A percentile compares a stretch with the other conserved stretches of the same genome.
Evolutionary conservation across 352 stramenopile species (phyloP).

Genomic region (Plasmopara halstedii): DNA sequence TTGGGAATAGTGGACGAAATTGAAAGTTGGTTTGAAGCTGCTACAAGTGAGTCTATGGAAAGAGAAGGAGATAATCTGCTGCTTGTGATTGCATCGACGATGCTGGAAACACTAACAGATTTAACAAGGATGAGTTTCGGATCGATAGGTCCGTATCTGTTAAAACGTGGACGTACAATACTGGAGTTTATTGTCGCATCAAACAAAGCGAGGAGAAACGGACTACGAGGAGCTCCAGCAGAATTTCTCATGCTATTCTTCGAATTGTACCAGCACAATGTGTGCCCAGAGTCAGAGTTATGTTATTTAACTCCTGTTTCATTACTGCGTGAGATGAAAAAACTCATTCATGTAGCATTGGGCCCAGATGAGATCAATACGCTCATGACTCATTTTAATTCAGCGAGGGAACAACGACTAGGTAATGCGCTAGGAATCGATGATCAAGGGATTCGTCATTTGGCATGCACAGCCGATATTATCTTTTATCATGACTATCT

Average conservation of each 20-base stretch:
- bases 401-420: conserved; percentile 18
- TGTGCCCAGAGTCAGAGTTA: conserved; percentile 20
- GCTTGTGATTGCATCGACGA: conserved; percentile 26
- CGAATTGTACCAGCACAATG: conserved; percentile 43
- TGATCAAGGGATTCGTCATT: conserved; percentile 32
- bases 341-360: conserved; percentile 31
- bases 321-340: conserved; percentile 36
- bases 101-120: conserved; percentile 51
- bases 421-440: conserved; percentile 33
- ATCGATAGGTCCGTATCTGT: conserved; percentile 31
- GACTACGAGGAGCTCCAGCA: conserved; percentile 22
- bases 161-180: conserved; percentile 33
- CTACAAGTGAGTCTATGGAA: conserved; percentile 14
- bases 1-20: conserved; percentile 36
- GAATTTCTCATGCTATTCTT: conserved; percentile 63
- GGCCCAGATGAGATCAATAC: conserved; percentile 38
- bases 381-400: conserved; percentile 31
- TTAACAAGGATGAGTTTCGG: conserved; percentile 38
- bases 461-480: conserved; percentile 45
- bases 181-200: conserved; percentile 58
- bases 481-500: conserved; percentile 50
- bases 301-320: conserved; percentile 26
- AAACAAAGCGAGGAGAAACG: conserved; percentile 38
- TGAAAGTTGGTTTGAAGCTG: conserved; percentile 40
- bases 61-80: conserved; percentile 36